phyloP scores from a whole-genome alignment of 129 eudicot genomes.

The Tanacetum coccineum region DNA sequence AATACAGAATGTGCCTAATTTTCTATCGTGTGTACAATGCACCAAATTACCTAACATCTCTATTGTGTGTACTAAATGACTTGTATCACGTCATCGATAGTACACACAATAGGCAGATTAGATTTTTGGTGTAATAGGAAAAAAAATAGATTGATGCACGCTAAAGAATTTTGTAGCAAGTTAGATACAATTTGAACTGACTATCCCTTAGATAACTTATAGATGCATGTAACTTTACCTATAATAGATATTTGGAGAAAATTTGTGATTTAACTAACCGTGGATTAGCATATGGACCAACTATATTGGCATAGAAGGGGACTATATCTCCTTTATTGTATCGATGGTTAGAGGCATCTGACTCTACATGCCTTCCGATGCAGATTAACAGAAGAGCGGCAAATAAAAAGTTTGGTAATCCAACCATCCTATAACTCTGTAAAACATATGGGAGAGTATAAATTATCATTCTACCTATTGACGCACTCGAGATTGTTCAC shows the following conservation, averaged over 20 bases:
- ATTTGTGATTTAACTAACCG: constrained; percentile 14
- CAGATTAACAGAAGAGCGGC: constrained; percentile 15
- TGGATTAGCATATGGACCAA: constrained; percentile 31
- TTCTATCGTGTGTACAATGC: no score
- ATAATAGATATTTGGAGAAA: background rate
- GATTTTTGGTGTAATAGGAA: no score
- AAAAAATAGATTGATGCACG: no score
- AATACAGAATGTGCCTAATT: no score
- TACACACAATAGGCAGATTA: no score
- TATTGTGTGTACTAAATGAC: no score
- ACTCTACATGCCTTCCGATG: constrained; percentile 27
- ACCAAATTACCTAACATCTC: no score
- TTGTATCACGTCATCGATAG: no score
- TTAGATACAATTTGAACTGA: no score
- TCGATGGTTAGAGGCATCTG: constrained; percentile 37
- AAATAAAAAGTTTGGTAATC: constrained; percentile 10
- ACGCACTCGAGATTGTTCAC: background rate
- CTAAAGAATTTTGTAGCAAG: no score
- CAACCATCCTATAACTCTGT: constrained; percentile 13
- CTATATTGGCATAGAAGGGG: constrained; percentile 42
- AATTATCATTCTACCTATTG: background rate
- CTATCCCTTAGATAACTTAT: no score
- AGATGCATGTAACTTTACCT: background rate
- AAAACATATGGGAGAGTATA: background rate
- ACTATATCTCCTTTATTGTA: constrained; percentile 33